Evolutionary conservation across 768 basidiomycete species (phyloP).

Genomic region (Tulasnella sp.): DNA sequence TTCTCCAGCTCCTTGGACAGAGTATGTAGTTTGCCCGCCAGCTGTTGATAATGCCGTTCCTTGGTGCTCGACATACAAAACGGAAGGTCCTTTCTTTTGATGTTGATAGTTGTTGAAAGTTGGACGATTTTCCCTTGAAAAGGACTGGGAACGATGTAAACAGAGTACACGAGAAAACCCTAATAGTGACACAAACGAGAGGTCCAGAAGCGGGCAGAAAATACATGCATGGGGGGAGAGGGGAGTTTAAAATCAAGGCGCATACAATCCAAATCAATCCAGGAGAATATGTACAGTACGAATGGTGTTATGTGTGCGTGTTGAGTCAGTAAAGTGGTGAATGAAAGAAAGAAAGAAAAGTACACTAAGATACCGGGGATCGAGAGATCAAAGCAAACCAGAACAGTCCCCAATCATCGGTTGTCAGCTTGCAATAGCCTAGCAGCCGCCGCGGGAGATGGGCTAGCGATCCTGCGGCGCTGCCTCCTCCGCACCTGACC

Average conservation of each 20-base stretch:
- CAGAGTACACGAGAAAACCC: no score
- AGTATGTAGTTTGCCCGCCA: constrained; percentile 12
- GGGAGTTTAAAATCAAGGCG: no score
- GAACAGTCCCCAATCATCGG: not conserved
- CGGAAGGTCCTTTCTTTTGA: no score
- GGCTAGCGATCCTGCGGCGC: constrained; percentile 13
- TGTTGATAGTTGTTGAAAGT: no score
- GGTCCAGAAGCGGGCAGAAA: no score
- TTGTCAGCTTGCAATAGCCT: not conserved
- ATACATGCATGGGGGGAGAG: no score
- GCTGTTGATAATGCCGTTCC: constrained; percentile 18
- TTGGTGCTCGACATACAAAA: constrained; percentile 14
- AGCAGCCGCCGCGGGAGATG: constrained; percentile 1
- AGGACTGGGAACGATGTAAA: no score
- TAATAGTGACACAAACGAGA: no score
- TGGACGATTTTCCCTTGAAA: no score
- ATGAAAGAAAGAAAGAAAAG: not conserved
- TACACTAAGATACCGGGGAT: not conserved
- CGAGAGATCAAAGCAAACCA: not conserved
- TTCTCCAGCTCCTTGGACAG: constrained; percentile 11
- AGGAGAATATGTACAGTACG: no score
- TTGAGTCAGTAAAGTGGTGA: not conserved
- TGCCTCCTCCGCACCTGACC: constrained; percentile 1
- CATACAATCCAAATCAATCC: no score
- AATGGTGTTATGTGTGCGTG: not conserved